Conservation (phyloP, 495 filamentous ascomycete genomes). For the Daldinia bambusicola region DNA sequence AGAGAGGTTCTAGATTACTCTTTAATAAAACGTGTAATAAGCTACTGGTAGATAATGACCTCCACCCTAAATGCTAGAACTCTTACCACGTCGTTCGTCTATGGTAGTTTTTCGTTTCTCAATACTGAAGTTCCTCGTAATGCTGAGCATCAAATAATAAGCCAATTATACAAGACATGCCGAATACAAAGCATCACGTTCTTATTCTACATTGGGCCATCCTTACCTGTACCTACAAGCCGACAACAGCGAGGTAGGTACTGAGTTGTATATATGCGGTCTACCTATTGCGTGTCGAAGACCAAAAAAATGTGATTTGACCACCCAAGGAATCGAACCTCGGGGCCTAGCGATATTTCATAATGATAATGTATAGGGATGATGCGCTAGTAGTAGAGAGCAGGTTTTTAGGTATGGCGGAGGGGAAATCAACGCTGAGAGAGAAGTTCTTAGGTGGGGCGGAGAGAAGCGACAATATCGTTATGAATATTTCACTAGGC, state of each 20-base stretch:
- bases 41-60: no score
- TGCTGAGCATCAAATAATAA: not conserved
- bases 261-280: no score
- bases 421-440: no score
- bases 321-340: constrained; percentile 27
- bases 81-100: no score
- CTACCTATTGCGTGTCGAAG: no score
- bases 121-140: not conserved
- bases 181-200: not conserved
- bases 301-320: not conserved
- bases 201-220: no score
- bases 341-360: constrained; percentile 5
- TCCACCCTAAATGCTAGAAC: no score
- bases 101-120: no score
- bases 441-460: not conserved
- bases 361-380: not conserved
- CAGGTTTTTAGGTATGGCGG: not conserved
- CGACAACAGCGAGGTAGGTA: no score
- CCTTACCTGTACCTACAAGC: no score
- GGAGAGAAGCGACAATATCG: not conserved
- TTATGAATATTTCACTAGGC: constrained; percentile 12
- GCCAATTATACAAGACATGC: not conserved
- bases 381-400: not conserved
- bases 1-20: no score
- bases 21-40: no score